A percentile compares a stretch with the other conserved stretches of the same genome.
Evolutionary conservation across 805 yeast species (phyloP).

Genomic region (Ogataea trehalophila): DNA sequence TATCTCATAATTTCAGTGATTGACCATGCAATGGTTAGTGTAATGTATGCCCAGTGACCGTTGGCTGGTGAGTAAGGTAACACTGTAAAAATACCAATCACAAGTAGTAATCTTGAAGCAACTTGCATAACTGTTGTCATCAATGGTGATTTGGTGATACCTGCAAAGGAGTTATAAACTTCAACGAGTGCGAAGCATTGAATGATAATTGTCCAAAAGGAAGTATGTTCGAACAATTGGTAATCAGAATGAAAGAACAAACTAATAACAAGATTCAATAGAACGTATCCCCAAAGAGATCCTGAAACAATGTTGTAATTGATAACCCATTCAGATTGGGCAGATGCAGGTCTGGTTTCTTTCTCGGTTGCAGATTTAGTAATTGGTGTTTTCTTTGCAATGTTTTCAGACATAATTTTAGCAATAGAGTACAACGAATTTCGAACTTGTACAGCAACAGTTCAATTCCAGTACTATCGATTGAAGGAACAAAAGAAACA

Average conservation of each 20-base stretch:
- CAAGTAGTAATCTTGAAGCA: constrained; percentile 74
- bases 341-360: background rate
- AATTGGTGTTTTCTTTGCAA: background rate
- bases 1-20: constrained; percentile 89
- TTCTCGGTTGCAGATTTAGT: background rate
- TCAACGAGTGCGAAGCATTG: constrained; percentile 82
- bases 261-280: constrained; percentile 23
- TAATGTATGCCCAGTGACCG: constrained; percentile 51
- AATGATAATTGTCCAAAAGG: constrained; percentile 52
- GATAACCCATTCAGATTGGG: constrained; percentile 24
- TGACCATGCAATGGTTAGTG: constrained; percentile 84
- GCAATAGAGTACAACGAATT: too few relatives aligned
- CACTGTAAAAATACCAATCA: constrained; percentile 73
- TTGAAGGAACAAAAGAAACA: too few relatives aligned
- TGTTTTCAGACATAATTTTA: too few relatives aligned
- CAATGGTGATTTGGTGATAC: constrained; percentile 81
- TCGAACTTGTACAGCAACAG: too few relatives aligned
- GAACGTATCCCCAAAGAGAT: constrained; percentile 29
- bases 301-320: constrained; percentile 31
- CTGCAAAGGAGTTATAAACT: constrained; percentile 69
- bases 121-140: constrained; percentile 86
- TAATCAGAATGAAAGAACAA: constrained; percentile 52
- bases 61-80: constrained; percentile 71
- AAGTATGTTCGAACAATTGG: constrained; percentile 54
- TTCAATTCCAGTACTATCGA: too few relatives aligned